Percentiles rank a stretch among this genome's conserved stretches.
Conservation (phyloP, 2,329 filamentous ascomycete species). For the Madurella fahalii region DNA sequence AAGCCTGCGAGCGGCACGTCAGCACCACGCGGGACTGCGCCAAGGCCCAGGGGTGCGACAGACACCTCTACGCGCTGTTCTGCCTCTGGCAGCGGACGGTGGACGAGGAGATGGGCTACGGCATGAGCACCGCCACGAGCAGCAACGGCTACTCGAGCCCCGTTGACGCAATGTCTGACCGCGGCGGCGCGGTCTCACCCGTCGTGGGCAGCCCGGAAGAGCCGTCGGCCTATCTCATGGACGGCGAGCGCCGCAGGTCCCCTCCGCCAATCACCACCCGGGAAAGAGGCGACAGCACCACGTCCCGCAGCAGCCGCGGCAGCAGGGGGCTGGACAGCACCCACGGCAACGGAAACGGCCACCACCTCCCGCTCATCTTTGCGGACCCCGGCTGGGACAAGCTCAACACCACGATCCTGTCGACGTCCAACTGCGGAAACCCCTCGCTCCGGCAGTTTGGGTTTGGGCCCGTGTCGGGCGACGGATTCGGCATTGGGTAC, state of each 20-base stretch:
- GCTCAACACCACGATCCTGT: slow-evolving; percentile 89
- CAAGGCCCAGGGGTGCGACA: slow-evolving; percentile 85
- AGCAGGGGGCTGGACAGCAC: background rate
- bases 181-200: slow-evolving; percentile 30
- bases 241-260: slow-evolving; percentile 17
- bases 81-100: slow-evolving; percentile 90
- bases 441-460: slow-evolving; percentile 92
- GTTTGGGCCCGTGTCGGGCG: slow-evolving; percentile 88
- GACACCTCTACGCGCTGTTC: slow-evolving; percentile 90
- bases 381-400: slow-evolving; percentile 89
- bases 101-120: slow-evolving; percentile 56
- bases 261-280: slow-evolving; percentile 27
- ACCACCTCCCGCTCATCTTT: slow-evolving; percentile 72
- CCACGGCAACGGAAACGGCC: slow-evolving; percentile 32
- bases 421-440: slow-evolving; percentile 98
- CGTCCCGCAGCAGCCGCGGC: slow-evolving; percentile 39
- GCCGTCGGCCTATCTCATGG: slow-evolving; percentile 34
- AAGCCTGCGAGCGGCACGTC: slow-evolving; percentile 79
- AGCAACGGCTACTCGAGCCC: slow-evolving; percentile 64
- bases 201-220: slow-evolving; percentile 46
- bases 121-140: slow-evolving; percentile 45
- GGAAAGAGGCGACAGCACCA: slow-evolving; percentile 52
- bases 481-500: slow-evolving; percentile 96
- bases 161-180: slow-evolving; percentile 44
- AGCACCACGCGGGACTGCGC: slow-evolving; percentile 77